Base-by-base conservation (phyloP, 1,284 basidiomycete genomes). In the Ganoderma meredithae region DNA sequence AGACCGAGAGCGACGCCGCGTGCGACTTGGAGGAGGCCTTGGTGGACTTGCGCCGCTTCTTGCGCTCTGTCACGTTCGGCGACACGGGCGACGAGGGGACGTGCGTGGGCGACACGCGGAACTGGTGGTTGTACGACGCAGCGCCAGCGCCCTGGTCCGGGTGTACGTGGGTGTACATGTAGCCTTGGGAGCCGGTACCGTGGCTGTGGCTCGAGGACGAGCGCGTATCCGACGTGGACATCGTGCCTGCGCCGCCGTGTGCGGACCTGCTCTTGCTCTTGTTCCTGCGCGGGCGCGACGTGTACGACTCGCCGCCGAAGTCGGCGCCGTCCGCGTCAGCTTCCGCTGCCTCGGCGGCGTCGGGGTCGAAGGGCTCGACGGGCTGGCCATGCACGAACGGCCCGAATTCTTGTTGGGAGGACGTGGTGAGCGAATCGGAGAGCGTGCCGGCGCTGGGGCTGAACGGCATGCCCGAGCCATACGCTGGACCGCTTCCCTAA, bases 301-400 rank as follows among this genome's bases (percentile, higher is more conserved):
- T 75, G 74, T 91, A 91, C 2, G 84, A 70, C 52, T 81, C 84
- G 0, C 85, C 90, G 58, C 85, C 90, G 25, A 92, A 82, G 76
- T 92, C n/a, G n/a, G n/a, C n/a, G n/a, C n/a, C n/a, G n/a, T n/a
- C n/a, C n/a, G n/a, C n/a, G n/a, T n/a, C n/a, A n/a, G n/a, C n/a
- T n/a, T n/a, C n/a, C n/a, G n/a, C n/a, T n/a, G n/a, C 68, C 25
- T 68, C 64, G 31, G 67, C 69, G 9, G 70, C 67, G 66, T 66
- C 66, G 56, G 68, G 68, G 63, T 69, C 71, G 69, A 71, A 61
- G 25, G 47, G 64, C 58, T 69, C 63, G 15, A 65, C 67, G 60
- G 55, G 69, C 49, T 72, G 71, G 27, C 65, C 76, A 39, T 56
- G 78, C 65, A 61, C 76, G 72, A 83, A 84, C 7, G 81, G 78